Base-by-base conservation (phyloP, 495 filamentous ascomycete genomes). In the Acidiella bohemica region DNA sequence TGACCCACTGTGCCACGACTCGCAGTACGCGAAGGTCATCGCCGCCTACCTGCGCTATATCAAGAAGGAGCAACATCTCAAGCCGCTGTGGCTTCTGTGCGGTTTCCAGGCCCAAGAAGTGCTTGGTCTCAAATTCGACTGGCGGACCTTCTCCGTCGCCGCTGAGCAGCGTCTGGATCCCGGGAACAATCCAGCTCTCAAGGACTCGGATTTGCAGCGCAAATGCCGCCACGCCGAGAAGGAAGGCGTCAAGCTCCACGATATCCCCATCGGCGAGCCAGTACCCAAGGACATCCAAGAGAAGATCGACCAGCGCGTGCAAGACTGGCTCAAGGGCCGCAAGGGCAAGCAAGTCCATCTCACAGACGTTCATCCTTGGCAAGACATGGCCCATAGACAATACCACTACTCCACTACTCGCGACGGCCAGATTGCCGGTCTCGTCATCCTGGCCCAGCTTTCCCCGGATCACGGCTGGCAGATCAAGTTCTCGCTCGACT, bases 401-500 rank as follows among this genome's bases (percentile, higher is more conserved):
- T 90, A 87, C 61, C 75, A 83, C 53, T 84, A 83, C 62, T 78
- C 80, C 19, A 59, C 69, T 42, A 76, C 77, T 52, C 72, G 71
- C 50, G 61, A 73, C 20, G 78, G 78, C 49, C 71, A 65, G 41
- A 73, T 90, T 48, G 72, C 67, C 28, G 80, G 79, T 11, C 69
- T 93, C 36, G 75, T 82, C 47, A 73, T 81, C 25, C 58, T 93
- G 45, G 78, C 77, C 41, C 76, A 78, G 54, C 71, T 93, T 19
- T 71, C 77, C 14, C 82, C 82, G 0, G 57, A 68, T 24, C 72
- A 87, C 48, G 83, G 83, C 40, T 84, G 80, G 68, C 84, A 93
- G 62, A 76, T 90, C 60, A 90, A 93, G 62, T 88, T 83, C 60
- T 76, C 76, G 29, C 72, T 90, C 42, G 83, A 88, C 56, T 90